These are phyloP conservation scores for Musa balbisiana DNA, from an alignment of 202 grass and related monocot species.

Conservation along the genomic window DNA sequence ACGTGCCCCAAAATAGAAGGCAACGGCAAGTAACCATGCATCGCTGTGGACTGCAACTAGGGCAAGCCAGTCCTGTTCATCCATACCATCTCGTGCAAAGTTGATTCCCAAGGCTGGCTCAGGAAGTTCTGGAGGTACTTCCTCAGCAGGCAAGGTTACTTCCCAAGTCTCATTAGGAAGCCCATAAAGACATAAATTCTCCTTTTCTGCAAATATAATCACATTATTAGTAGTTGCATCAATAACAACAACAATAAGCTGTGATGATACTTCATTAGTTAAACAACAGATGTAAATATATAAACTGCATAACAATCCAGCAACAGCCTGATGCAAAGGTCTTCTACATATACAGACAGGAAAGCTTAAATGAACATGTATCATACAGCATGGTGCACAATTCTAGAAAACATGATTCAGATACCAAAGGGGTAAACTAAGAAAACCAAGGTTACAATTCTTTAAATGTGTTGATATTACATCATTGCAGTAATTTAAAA, in stretches of 20 bases:
- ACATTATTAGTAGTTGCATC: neutral
- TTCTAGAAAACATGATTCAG: no score
- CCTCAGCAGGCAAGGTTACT: conserved; percentile 9
- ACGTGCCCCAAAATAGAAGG: conserved; percentile 7
- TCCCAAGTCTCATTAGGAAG: conserved; percentile 13
- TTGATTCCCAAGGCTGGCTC: conserved; percentile 12
- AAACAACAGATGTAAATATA: neutral
- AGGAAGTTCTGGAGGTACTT: conserved; percentile 8
- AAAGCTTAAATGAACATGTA: no score
- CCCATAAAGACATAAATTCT: conserved; percentile 9
- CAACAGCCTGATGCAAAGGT: no score
- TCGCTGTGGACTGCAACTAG: conserved; percentile 7
- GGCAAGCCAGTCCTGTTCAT: neutral
- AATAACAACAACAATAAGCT: neutral
- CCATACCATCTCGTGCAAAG: conserved; percentile 4
- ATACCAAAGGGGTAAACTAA: no score
- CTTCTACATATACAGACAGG: no score
- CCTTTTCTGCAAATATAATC: conserved; percentile 3
- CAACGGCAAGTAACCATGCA: conserved; percentile 9
- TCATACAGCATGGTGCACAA: no score
- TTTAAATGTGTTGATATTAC: no score
- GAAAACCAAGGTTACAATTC: no score
- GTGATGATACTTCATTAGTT: neutral
- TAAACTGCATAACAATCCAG: neutral
- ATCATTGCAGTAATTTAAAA: no score